phyloP scores from a whole-genome alignment of 2,329 filamentous ascomycete genomes.

The Trichoderma sp. region DNA sequence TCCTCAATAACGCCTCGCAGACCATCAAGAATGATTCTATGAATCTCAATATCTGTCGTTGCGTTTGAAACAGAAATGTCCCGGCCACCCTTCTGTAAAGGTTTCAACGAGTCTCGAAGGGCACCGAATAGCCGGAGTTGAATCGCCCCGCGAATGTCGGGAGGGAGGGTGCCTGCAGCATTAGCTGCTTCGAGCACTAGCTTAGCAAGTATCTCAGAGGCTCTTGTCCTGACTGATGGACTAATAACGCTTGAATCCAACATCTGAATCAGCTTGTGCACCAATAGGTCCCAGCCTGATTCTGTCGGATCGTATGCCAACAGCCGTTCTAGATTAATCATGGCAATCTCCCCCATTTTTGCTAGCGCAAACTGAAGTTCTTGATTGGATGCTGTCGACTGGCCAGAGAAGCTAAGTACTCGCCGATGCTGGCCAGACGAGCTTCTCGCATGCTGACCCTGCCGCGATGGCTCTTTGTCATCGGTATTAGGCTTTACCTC shows the following conservation, averaged over 20 bases:
- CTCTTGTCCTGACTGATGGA: slow-evolving; percentile 57
- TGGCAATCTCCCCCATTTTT: slow-evolving; percentile 72
- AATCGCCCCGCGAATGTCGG: slow-evolving; percentile 57
- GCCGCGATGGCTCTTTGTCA: slow-evolving; percentile 23
- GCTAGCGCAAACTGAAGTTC: slow-evolving; percentile 68
- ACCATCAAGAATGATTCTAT: slow-evolving; percentile 76
- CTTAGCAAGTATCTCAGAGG: slow-evolving; percentile 64
- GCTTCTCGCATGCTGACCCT: slow-evolving; percentile 37
- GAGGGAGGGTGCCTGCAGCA: slow-evolving; percentile 53
- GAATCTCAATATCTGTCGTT: slow-evolving; percentile 73
- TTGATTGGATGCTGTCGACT: slow-evolving; percentile 55
- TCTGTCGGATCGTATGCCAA: slow-evolving; percentile 64
- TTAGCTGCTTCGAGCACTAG: slow-evolving; percentile 60
- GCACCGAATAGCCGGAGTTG: slow-evolving; percentile 73
- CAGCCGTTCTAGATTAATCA: slow-evolving; percentile 74
- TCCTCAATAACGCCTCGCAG: slow-evolving; percentile 83
- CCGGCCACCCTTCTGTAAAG: slow-evolving; percentile 55
- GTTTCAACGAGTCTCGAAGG: slow-evolving; percentile 59
- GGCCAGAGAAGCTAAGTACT: slow-evolving; percentile 50
- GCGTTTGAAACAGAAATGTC: slow-evolving; percentile 58
- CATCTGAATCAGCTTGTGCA: slow-evolving; percentile 52
- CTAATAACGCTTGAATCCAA: slow-evolving; percentile 50
- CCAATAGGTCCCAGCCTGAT: slow-evolving; percentile 76
- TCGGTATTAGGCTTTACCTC: slow-evolving; percentile 27
- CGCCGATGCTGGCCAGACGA: slow-evolving; percentile 46